A percentile compares a stretch with the other conserved stretches of the same genome.
Conservation (phyloP, 2,329 filamentous ascomycete species). For the Blastomyces gilchristii region DNA sequence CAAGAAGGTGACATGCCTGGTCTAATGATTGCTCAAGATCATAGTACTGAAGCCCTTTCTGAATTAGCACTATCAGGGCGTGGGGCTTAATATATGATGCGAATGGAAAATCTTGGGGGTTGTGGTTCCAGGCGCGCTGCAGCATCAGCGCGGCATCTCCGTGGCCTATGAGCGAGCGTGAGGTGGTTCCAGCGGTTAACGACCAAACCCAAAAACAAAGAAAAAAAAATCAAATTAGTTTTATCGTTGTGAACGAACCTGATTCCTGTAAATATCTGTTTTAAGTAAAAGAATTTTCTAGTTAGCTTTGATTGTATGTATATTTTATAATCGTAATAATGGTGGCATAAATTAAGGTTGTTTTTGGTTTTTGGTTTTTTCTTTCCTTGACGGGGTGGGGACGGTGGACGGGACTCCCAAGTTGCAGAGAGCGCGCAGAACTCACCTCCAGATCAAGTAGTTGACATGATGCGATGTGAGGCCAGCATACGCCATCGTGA, state of each 20-base stretch:
- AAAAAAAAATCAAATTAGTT: conserved; percentile 11
- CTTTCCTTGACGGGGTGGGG: too few relatives aligned
- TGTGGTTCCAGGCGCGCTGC: conserved; percentile 52
- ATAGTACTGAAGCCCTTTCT: conserved; percentile 51
- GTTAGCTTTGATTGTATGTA: conserved; percentile 5
- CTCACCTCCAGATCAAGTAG: conserved; percentile 58
- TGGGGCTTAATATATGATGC: conserved; percentile 49
- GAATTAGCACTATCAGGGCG: conserved; percentile 51
- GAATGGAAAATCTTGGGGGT: conserved; percentile 53
- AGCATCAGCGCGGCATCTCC: conserved; percentile 51
- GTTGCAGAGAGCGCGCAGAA: conserved; percentile 14
- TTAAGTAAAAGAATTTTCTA: not conserved
- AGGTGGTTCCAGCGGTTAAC: conserved; percentile 8
- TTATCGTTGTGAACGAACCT: conserved; percentile 32
- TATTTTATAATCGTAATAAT: not conserved
- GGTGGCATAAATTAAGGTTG: not conserved
- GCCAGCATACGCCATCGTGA: conserved; percentile 36
- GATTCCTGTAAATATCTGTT: conserved; percentile 47
- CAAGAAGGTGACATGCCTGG: conserved; percentile 30
- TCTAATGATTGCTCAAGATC: conserved; percentile 41
- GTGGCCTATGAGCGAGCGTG: conserved; percentile 37
- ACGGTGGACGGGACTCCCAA: conserved; percentile 3
- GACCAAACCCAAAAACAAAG: not conserved
- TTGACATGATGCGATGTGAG: conserved; percentile 52
- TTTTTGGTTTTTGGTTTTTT: too few relatives aligned